Conservation (phyloP, 306 rosid genomes). For the Begonia fuchsioides region DNA sequence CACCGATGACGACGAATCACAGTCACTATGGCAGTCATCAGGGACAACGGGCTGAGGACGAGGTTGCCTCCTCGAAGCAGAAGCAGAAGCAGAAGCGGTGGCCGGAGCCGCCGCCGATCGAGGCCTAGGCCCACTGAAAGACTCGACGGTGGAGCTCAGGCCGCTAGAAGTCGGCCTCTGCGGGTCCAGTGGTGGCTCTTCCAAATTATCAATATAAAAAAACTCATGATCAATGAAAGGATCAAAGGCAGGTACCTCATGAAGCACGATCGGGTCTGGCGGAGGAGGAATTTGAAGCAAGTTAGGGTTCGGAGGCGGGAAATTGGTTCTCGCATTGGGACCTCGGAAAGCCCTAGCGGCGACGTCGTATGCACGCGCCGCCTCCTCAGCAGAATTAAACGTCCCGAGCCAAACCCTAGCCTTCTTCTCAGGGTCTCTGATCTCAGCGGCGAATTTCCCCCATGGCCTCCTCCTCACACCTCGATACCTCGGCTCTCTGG, state of each 20-base stretch:
- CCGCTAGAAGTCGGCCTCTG: slow-evolving; percentile 72
- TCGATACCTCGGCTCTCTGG: slow-evolving; percentile 42
- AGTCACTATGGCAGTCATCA: slow-evolving; percentile 83
- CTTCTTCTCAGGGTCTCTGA: slow-evolving; percentile 81
- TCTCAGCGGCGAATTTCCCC: slow-evolving; percentile 88
- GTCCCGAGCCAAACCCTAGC: slow-evolving; percentile 79
- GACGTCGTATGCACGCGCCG: slow-evolving; percentile 65
- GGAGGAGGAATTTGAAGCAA: slow-evolving; percentile 19
- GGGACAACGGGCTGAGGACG: slow-evolving; percentile 52
- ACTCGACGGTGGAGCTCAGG: slow-evolving; percentile 77
- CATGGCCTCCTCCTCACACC: slow-evolving; percentile 85
- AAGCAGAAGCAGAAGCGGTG: not conserved
- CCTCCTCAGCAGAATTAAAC: slow-evolving; percentile 74
- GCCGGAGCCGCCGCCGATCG: slow-evolving; percentile 2
- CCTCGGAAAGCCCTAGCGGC: slow-evolving; percentile 70
- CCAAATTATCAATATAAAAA: slow-evolving; percentile 19
- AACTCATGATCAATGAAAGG: slow-evolving; percentile 29
- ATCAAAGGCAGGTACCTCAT: slow-evolving; percentile 10
- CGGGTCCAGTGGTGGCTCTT: slow-evolving; percentile 25
- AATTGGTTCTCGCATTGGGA: slow-evolving; percentile 65
- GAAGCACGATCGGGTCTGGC: slow-evolving; percentile 1
- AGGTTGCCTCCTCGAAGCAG: slow-evolving; percentile 23
- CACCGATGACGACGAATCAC: slow-evolving; percentile 77
- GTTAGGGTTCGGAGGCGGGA: slow-evolving; percentile 24
- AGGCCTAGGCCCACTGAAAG: slow-evolving; percentile 70